A percentile compares a stretch with the other conserved stretches of the same genome.
Evolutionary conservation across 306 rosid species (phyloP).

Genomic region (Quercus robur): DNA sequence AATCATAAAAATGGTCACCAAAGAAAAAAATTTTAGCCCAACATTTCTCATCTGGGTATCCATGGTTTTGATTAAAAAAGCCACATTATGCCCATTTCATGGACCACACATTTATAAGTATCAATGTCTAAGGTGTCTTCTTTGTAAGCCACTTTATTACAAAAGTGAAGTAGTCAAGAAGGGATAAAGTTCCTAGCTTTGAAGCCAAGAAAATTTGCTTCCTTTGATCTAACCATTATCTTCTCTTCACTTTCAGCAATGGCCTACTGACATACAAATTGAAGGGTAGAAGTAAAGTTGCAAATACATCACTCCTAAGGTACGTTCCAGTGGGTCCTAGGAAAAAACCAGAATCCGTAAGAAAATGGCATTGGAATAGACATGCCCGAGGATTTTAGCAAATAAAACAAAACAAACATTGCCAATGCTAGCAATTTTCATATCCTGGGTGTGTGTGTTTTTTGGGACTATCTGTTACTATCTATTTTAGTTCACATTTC

Average conservation of each 20-base stretch:
- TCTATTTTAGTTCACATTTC: too few relatives aligned
- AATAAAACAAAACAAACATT: too few relatives aligned
- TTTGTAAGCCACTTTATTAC: constrained; percentile 2
- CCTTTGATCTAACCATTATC: constrained; percentile 17
- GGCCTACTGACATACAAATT: constrained; percentile 1
- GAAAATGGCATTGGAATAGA: too few relatives aligned
- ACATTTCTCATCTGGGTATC: constrained; percentile 27
- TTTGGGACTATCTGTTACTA: too few relatives aligned
- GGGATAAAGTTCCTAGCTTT: constrained; percentile 52
- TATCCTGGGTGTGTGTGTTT: too few relatives aligned
- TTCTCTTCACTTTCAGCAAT: not conserved
- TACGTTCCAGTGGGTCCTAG: constrained; percentile 29
- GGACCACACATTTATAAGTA: constrained; percentile 37
- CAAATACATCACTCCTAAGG: constrained; percentile 24
- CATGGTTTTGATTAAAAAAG: constrained; percentile 39
- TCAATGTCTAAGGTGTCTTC: constrained; percentile 10
- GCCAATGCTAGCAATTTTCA: too few relatives aligned
- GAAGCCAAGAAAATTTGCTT: constrained; percentile 60
- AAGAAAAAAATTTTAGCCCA: constrained; percentile 14
- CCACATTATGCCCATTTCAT: constrained; percentile 12
- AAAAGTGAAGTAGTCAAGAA: constrained; percentile 41
- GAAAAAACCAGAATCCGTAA: too few relatives aligned
- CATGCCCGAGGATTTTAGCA: too few relatives aligned
- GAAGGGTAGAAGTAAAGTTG: constrained; percentile 53
- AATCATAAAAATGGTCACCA: constrained; percentile 32